A percentile compares a stretch with the other conserved stretches of the same genome.
phyloP scores from a whole-genome alignment of 1,284 basidiomycete species.

The Wallemia mellicola region DNA sequence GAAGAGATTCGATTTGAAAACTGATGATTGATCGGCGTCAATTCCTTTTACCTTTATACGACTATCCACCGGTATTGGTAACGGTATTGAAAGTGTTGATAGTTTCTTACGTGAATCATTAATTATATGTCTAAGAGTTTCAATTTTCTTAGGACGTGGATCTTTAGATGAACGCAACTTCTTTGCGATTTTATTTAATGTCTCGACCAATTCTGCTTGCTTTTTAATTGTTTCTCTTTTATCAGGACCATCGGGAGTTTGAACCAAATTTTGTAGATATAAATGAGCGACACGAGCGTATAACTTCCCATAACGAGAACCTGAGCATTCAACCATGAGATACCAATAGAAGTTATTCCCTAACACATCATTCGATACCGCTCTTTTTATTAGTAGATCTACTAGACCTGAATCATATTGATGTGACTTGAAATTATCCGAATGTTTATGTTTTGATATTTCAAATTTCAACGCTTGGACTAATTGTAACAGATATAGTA shows the following conservation, averaged over 20 bases:
- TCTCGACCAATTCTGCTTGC: slow-evolving; percentile 59
- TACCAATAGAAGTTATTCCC: slow-evolving; percentile 95
- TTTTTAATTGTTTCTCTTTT: slow-evolving; percentile 49
- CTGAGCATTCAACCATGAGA: slow-evolving; percentile 66
- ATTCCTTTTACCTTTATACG: slow-evolving; percentile 52
- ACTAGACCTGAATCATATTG: slow-evolving; percentile 59
- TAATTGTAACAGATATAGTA: slow-evolving; percentile 75
- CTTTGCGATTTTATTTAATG: slow-evolving; percentile 48
- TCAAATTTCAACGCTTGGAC: slow-evolving; percentile 96
- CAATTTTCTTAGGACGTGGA: slow-evolving; percentile 81
- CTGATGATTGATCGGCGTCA: slow-evolving; percentile 61
- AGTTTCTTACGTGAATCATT: slow-evolving; percentile 58
- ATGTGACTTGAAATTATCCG: slow-evolving; percentile 2
- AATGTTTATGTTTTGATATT: slow-evolving; percentile 14
- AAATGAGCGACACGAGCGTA: slow-evolving; percentile 65
- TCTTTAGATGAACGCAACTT: slow-evolving; percentile 76
- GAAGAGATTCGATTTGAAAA: slow-evolving; percentile 92
- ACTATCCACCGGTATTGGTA: slow-evolving; percentile 72
- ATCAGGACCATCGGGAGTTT: slow-evolving; percentile 42
- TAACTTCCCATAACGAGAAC: slow-evolving; percentile 52
- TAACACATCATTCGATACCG: slow-evolving; percentile 47
- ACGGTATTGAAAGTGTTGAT: slow-evolving; percentile 31
- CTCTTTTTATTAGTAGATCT: slow-evolving; percentile 64
- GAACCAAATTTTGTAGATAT: slow-evolving; percentile 53
- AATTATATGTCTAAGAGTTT: slow-evolving; percentile 56